Evolutionary conservation across 1,284 basidiomycete species (phyloP), one percentile per base, ranked within the genome.

Genomic region (Pseudozyma tsukubaensis): DNA sequence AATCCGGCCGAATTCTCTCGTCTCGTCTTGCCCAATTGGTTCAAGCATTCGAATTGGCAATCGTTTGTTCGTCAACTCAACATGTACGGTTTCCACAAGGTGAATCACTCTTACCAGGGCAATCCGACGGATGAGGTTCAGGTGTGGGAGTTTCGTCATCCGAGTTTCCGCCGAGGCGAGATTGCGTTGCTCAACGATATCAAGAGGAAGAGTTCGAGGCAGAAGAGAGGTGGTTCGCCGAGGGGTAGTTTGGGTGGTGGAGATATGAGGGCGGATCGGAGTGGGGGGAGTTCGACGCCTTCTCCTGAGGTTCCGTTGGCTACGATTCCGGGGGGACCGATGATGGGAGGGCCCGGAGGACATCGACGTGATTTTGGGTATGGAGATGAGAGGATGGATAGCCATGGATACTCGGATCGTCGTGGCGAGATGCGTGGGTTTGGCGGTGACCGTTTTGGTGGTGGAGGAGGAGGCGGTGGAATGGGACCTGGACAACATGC

Each of bases 11-110:
- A 80, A 40, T 82, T 82, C 49, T 80, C 80, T 13, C 65, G 76
- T 3, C 59, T 78, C 11, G 75, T 82, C 14, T 59, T 82, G 11
- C 80, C 80, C 3, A 77, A 77, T 43, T 82, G 77, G 77, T 82
- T 82, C 77, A 82, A 82, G 72, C 80, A 82, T 56, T 77, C 77
- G 55, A 82, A 81, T 50, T 82, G 80, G 80, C 80, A 82, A 39
- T 81, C 79, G 11, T 82, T 82, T 61, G 78, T 82, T 9, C 72
- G 80, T 6, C 80, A 82, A 54, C 75, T 82, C 56, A 82, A 82
- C 75, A 74, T 77, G 75, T 77, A 79, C 50, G 80, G 78, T 29
- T 82, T 82, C 47, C 79, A 82, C 75, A 82, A 82, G 63, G 80
- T 82, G 45, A 82, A 81, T 51, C 80, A 81, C 37, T 79, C 76